phyloP scores from a whole-genome alignment of 768 basidiomycete genomes.

The Lactarius sanguifluus region DNA sequence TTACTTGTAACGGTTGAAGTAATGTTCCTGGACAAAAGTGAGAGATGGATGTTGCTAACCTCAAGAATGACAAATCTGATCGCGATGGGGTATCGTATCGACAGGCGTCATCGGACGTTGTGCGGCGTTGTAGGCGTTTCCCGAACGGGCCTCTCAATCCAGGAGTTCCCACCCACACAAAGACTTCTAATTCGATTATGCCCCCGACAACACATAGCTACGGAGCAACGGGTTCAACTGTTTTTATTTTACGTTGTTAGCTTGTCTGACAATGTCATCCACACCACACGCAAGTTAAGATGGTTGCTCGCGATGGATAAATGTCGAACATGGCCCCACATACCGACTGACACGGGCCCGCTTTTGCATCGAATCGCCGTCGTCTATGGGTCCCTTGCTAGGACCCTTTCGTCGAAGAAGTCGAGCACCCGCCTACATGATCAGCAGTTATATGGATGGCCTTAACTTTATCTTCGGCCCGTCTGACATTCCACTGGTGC shows the following conservation, averaged over 20 bases:
- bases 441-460: not conserved
- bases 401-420: not conserved
- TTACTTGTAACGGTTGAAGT: not conserved
- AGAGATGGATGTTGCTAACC: not conserved
- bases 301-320: not conserved
- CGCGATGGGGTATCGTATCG: not conserved
- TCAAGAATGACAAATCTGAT: not conserved
- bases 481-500: not conserved
- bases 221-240: not conserved
- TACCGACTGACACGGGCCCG: not conserved
- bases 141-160: not conserved
- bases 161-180: not conserved
- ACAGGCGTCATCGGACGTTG: not conserved
- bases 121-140: not conserved
- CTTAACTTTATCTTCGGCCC: not conserved
- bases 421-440: not conserved
- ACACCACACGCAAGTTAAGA: not conserved
- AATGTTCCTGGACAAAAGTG: not conserved
- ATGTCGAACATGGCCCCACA: not conserved
- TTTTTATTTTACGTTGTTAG: not conserved
- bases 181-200: slow-evolving; percentile 1
- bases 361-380: not conserved
- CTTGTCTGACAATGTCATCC: not conserved
- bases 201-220: not conserved
- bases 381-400: not conserved